phyloP scores from a whole-genome alignment of 345 rosid genomes.

The Eucalyptus regnans region DNA sequence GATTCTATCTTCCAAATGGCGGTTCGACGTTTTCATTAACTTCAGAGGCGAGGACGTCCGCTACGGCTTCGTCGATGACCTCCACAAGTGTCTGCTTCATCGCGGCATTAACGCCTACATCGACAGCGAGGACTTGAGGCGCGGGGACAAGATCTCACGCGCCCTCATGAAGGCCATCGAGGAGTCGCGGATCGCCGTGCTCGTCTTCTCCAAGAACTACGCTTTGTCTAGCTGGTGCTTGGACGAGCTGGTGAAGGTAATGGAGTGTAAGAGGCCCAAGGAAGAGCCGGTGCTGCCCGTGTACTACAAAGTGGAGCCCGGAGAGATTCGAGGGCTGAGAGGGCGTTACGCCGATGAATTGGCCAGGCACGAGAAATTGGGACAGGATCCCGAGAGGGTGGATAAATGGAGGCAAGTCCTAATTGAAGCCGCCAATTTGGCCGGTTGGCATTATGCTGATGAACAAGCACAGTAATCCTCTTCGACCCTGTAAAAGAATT shows the following conservation, averaged over 20 bases:
- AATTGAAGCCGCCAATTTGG: too few species aligned
- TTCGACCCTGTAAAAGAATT: not conserved
- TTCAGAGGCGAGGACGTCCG: not conserved
- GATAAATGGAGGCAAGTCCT: too few species aligned
- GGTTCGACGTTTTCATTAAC: not conserved
- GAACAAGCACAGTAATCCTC: not conserved
- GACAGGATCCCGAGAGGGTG: too few species aligned
- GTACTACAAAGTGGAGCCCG: too few species aligned
- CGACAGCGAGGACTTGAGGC: not conserved
- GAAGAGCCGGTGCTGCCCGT: fast-evolving
- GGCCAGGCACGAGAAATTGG: too few species aligned
- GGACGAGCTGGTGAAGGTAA: too few species aligned
- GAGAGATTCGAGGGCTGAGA: too few species aligned
- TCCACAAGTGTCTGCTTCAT: not conserved
- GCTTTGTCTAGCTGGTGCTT: too few species aligned
- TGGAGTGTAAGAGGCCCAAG: fast-evolving
- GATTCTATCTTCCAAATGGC: not conserved
- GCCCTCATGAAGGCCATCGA: not conserved
- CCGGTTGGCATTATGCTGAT: too few species aligned
- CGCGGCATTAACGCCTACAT: not conserved
- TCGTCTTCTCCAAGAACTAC: too few species aligned
- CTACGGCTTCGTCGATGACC: not conserved
- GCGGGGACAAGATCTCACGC: not conserved
- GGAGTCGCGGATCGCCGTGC: too few species aligned
- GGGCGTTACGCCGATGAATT: fast-evolving